Conservation (phyloP, 345 rosid species). For the Syzygium oleosum region DNA sequence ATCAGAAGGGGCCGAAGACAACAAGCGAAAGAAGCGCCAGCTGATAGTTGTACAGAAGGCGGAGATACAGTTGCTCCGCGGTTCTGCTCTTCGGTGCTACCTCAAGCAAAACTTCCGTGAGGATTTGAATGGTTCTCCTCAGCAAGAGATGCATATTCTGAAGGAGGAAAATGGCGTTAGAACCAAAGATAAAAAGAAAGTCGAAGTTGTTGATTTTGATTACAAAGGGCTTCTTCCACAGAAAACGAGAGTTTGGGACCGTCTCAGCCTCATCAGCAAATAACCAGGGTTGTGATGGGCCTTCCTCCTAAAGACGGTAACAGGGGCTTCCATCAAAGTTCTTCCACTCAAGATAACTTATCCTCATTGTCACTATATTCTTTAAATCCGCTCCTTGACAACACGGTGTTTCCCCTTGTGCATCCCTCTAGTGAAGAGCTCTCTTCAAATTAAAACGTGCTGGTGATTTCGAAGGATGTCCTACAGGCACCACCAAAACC, state of each 20-base stretch:
- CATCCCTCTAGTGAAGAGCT: neutral
- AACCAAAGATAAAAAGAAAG: neutral
- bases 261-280: neutral
- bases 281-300: neutral
- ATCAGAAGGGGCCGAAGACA: neutral
- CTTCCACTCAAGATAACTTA: neutral
- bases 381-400: neutral
- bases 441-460: neutral
- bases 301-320: neutral
- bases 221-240: neutral
- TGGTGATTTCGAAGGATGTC: too few species aligned
- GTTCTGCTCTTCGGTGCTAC: neutral
- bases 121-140: neutral
- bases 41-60: neutral
- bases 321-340: neutral
- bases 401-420: neutral
- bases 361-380: neutral
- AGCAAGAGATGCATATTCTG: neutral
- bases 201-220: neutral
- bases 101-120: neutral
- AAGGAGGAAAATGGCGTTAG: neutral
- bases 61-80: neutral
- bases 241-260: neutral
- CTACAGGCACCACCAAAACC: too few species aligned
- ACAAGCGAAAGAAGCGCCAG: neutral